phyloP scores from a whole-genome alignment of 306 rosid species.

The Lablab purpureus region DNA sequence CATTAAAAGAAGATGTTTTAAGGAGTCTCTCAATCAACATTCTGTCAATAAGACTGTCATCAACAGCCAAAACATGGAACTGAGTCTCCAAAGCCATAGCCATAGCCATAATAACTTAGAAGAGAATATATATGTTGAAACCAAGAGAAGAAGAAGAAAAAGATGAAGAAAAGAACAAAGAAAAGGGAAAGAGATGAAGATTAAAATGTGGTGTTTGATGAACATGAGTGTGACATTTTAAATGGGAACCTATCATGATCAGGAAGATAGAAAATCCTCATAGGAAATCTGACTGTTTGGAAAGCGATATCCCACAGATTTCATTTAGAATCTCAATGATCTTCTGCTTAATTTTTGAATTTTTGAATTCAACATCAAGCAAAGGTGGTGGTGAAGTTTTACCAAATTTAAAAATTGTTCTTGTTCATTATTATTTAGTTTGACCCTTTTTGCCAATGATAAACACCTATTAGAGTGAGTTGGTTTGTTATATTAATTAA shows the following conservation, averaged over 20 bases:
- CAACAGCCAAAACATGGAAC: slow-evolving; percentile 93
- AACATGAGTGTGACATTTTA: slow-evolving; percentile 56
- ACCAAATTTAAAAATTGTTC: slow-evolving; percentile 37
- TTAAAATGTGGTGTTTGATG: neutral
- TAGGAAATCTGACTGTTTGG: slow-evolving; percentile 73
- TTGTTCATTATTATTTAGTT: slow-evolving; percentile 43
- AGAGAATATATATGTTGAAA: neutral
- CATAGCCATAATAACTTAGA: slow-evolving; percentile 47
- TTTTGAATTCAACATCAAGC: slow-evolving; percentile 64
- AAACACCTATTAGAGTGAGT: slow-evolving; percentile 42
- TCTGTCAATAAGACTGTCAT: slow-evolving; percentile 80
- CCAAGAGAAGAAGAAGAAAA: neutral
- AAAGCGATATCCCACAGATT: slow-evolving; percentile 81
- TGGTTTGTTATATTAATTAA: neutral
- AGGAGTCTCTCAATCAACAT: slow-evolving; percentile 87
- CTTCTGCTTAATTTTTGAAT: slow-evolving; percentile 43
- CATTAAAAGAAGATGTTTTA: slow-evolving; percentile 85
- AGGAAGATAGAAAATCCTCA: slow-evolving; percentile 59
- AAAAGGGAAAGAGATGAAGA: neutral
- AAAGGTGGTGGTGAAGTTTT: slow-evolving; percentile 60
- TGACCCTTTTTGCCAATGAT: slow-evolving; percentile 46
- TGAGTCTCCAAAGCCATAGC: slow-evolving; percentile 61
- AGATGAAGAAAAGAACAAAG: slow-evolving; percentile 16
- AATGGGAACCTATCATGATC: slow-evolving; percentile 55
- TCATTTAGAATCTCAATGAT: slow-evolving; percentile 71